phyloP scores from a whole-genome alignment of 108 stramenopile species.

The Nannochloropsis granulata region DNA sequence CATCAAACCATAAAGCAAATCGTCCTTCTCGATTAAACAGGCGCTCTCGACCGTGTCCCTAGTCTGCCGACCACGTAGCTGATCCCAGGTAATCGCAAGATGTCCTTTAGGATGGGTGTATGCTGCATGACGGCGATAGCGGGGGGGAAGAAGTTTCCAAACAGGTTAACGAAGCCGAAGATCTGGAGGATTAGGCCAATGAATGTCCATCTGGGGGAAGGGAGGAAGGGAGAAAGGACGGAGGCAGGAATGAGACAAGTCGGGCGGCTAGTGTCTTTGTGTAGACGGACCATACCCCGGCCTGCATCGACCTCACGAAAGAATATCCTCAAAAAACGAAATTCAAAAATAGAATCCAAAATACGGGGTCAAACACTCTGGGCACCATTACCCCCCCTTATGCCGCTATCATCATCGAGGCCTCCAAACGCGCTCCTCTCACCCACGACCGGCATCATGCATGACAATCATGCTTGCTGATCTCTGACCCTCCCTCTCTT shows the following conservation, averaged over 20 bases:
- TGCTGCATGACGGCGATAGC: slow-evolving; percentile 4
- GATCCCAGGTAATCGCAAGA: not conserved
- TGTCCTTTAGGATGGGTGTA: not conserved
- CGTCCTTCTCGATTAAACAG: not conserved
- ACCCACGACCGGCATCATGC: too few relatives aligned
- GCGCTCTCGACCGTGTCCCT: not conserved
- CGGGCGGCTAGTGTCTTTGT: not conserved
- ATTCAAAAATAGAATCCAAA: too few relatives aligned
- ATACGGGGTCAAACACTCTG: too few relatives aligned
- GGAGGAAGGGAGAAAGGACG: not conserved
- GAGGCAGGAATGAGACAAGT: too few relatives aligned
- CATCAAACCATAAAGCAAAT: too few relatives aligned
- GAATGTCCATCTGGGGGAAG: not conserved
- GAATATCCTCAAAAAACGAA: not conserved
- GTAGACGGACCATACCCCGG: not conserved
- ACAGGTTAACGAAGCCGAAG: slow-evolving; percentile 21
- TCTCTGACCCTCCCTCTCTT: too few relatives aligned
- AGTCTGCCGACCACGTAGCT: not conserved
- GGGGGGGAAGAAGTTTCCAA: slow-evolving; percentile 17
- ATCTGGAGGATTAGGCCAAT: slow-evolving; percentile 11
- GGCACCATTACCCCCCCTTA: too few relatives aligned
- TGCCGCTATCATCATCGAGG: too few relatives aligned
- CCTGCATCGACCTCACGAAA: not conserved
- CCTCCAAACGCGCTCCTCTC: too few relatives aligned
- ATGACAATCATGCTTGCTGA: too few relatives aligned